A percentile compares a stretch with the other conserved stretches of the same genome.
Conservation (phyloP, 495 filamentous ascomycete species). For the Geopyxis carbonaria region DNA sequence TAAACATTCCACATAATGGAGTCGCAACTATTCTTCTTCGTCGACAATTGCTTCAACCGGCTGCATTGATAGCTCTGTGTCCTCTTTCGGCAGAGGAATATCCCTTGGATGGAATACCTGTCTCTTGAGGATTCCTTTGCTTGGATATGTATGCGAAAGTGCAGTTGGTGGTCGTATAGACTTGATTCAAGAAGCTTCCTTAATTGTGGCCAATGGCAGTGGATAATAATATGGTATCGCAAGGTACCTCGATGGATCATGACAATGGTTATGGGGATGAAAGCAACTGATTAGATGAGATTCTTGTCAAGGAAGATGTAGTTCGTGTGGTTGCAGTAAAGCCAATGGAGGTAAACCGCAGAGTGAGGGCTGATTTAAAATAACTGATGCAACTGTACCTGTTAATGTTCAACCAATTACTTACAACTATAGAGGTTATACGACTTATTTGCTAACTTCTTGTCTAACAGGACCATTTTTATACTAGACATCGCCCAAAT, state of each 20-base stretch:
- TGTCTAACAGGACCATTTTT: neutral
- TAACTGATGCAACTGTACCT: neutral
- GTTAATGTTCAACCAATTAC: no score
- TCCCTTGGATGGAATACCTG: no score
- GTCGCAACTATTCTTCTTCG: neutral
- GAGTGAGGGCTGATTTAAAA: constrained; percentile 4
- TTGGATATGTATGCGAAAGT: neutral
- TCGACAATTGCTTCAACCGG: neutral
- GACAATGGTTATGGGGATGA: neutral
- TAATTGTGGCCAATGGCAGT: constrained; percentile 4
- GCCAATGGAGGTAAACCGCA: neutral
- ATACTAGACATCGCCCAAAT: neutral
- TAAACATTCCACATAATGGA: constrained; percentile 1
- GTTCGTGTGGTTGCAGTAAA: constrained; percentile 2
- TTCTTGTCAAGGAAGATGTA: neutral
- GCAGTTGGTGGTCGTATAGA: neutral
- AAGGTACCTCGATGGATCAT: neutral
- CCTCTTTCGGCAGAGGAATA: no score
- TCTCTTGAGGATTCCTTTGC: neutral
- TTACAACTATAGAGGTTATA: neutral
- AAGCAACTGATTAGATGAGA: neutral
- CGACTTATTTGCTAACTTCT: neutral
- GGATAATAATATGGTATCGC: neutral
- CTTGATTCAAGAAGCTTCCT: neutral
- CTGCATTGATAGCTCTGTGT: neutral